These are phyloP conservation scores for Prunus fruticosa DNA, from an alignment of 306 rosid species.

Conservation along the genomic window DNA sequence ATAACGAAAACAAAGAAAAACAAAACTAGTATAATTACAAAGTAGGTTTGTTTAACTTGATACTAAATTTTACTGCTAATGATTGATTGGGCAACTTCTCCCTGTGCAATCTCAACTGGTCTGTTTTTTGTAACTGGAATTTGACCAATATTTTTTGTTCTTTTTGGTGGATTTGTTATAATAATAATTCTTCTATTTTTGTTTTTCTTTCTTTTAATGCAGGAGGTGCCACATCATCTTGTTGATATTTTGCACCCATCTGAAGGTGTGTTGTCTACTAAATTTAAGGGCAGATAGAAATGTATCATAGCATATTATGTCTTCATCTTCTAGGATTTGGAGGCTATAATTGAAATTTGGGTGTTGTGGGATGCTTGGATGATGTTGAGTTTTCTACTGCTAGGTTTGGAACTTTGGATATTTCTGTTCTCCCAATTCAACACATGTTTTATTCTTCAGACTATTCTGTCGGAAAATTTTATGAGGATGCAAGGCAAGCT, in stretches of 20 bases:
- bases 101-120: not conserved
- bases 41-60: not conserved
- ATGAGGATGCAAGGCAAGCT: conserved; percentile 90
- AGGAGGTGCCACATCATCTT: conserved; percentile 91
- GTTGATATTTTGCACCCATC: conserved; percentile 72
- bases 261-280: conserved; percentile 58
- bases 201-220: conserved; percentile 26
- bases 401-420: conserved; percentile 6
- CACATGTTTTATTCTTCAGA: conserved; percentile 56
- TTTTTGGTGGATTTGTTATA: not conserved
- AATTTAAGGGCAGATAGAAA: conserved; percentile 4
- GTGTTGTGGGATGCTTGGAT: conserved; percentile 10
- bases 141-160: not conserved
- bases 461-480: conserved; percentile 88
- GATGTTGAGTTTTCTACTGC: conserved; percentile 19
- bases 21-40: not conserved
- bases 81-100: not conserved
- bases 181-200: not conserved
- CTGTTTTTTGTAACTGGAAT: not conserved
- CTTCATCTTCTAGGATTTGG: not conserved
- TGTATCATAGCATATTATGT: conserved; percentile 5
- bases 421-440: conserved; percentile 20
- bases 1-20: not conserved
- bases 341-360: not conserved
- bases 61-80: not conserved